Evolutionary conservation across 768 basidiomycete genomes (phyloP).

Genomic region (Kwoniella sp.): DNA sequence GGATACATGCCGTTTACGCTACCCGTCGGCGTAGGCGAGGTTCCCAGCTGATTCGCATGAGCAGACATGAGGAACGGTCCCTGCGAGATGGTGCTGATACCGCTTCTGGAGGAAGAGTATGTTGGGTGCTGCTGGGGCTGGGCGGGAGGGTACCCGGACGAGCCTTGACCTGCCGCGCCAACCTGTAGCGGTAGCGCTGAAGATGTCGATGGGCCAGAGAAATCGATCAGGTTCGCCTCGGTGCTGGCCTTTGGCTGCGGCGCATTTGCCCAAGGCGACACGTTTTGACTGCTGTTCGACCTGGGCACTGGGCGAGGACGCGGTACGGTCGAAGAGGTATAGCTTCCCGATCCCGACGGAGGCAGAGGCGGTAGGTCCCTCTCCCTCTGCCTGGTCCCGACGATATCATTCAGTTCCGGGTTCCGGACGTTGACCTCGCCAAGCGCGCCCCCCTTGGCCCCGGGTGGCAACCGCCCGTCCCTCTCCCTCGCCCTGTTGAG

Average conservation of each 20-base stretch:
- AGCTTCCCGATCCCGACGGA: neutral
- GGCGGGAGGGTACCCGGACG: neutral
- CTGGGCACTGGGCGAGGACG: slow-evolving; percentile 11
- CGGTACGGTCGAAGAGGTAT: neutral
- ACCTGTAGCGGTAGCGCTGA: slow-evolving; percentile 11
- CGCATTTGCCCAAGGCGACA: slow-evolving; percentile 3
- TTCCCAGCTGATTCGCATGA: neutral
- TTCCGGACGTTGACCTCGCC: slow-evolving; percentile 21
- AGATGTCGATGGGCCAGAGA: neutral
- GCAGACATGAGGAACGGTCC: neutral
- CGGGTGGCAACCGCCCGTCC: slow-evolving; percentile 16
- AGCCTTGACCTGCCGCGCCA: neutral
- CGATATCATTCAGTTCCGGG: slow-evolving; percentile 42
- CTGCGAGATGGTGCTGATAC: neutral
- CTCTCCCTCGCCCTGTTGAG: slow-evolving; percentile 29
- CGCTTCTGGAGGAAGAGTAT: neutral
- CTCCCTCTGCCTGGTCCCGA: slow-evolving; percentile 13
- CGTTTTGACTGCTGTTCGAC: neutral
- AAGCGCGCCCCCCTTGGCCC: neutral
- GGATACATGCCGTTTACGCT: neutral
- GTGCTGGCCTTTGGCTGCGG: neutral
- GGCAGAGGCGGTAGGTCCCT: slow-evolving; percentile 39
- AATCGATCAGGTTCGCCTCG: slow-evolving; percentile 7
- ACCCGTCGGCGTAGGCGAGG: neutral
- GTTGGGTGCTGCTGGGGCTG: neutral